Base-by-base conservation (phyloP, 2,329 filamentous ascomycete genomes). In the Hymenoscyphus albidus region DNA sequence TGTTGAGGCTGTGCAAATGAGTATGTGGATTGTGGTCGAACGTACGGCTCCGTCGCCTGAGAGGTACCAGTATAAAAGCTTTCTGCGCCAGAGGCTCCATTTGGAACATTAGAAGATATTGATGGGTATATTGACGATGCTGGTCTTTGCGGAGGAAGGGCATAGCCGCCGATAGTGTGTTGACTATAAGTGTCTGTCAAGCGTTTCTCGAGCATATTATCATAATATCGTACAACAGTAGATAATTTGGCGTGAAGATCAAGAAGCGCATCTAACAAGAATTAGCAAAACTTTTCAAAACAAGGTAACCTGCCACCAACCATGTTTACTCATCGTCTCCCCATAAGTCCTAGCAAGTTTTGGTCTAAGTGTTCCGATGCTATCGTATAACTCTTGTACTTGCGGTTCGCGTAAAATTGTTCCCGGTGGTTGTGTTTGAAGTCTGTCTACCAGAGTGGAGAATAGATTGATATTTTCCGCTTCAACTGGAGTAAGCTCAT, bases 301-400 rank as follows among this genome's bases (percentile, higher is more conserved):
- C 16, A 16, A n/a, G 27, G 54, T 38, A 35, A 27, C 12, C 3
- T 12, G n/a, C 12, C 35, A 78, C 86, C 75, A 80, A 92, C 92
- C 93, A 77, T 98, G 95, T 78, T 99, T 99, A 85, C 95, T 98
- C 95, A 99, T 98, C 0, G 95, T 97, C 80, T 99, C 95, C 63
- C 95, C 95, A 75, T 98, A 97, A 0, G 94, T 97, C 64, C 95
- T 86, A 4, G 95, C 95, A 63, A 99, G 82, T 77, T 99, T 99
- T 1, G 95, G 95, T 59, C 95, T 86, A 68, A 99, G 80, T 16
- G 92, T 85, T n/a, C 94, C 93, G 72, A 99, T 98, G 72, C 93
- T 96, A 74, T 98, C 95, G 76, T 99, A 99, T 4, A 99, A 82
- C 78, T 99, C 95, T 77, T 99, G 95, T 60, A 99, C 97, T 76